phyloP scores from a whole-genome alignment of 148 eudicot species.

The Simmondsia chinensis region DNA sequence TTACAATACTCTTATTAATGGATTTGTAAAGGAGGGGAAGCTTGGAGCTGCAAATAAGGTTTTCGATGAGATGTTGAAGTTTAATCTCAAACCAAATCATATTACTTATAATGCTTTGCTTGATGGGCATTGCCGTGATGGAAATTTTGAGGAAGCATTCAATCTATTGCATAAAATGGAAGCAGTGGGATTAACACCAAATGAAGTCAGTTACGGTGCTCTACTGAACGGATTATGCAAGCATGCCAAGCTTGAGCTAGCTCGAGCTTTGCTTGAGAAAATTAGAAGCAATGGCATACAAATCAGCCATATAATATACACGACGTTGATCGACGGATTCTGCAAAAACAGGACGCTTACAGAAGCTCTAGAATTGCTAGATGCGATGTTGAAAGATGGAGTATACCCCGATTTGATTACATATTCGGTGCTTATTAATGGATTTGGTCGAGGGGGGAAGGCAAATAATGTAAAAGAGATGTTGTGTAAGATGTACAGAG shows the following conservation, averaged over 20 bases:
- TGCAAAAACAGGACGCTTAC: conserved; percentile 39
- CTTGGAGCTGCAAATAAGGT: conserved; percentile 47
- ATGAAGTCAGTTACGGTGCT: conserved; percentile 65
- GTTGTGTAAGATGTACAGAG: conserved; percentile 56
- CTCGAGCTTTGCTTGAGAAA: conserved; percentile 39
- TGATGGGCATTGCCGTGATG: conserved; percentile 52
- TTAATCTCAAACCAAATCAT: conserved; percentile 39
- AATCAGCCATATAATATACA: conserved; percentile 33
- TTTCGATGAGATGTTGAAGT: conserved; percentile 55
- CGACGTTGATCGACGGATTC: conserved; percentile 65
- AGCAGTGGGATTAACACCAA: conserved; percentile 35
- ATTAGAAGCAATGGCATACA: conserved; percentile 33
- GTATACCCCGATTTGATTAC: conserved; percentile 53
- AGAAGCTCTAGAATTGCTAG: conserved; percentile 46
- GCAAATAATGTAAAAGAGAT: conserved; percentile 43
- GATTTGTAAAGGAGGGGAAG: conserved; percentile 74
- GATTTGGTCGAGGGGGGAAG: conserved; percentile 52
- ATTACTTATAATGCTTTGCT: conserved; percentile 67
- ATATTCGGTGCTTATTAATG: conserved; percentile 68
- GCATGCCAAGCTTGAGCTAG: conserved; percentile 48
- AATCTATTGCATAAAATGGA: conserved; percentile 53
- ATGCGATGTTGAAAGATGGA: conserved; percentile 40
- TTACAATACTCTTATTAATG: conserved; percentile 71
- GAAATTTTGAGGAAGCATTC: conserved; percentile 50
- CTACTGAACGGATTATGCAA: conserved; percentile 69